A percentile compares a stretch with the other conserved stretches of the same genome.
Conservation (phyloP, 805 yeast species). For the Diddensiella santjacobensis region DNA sequence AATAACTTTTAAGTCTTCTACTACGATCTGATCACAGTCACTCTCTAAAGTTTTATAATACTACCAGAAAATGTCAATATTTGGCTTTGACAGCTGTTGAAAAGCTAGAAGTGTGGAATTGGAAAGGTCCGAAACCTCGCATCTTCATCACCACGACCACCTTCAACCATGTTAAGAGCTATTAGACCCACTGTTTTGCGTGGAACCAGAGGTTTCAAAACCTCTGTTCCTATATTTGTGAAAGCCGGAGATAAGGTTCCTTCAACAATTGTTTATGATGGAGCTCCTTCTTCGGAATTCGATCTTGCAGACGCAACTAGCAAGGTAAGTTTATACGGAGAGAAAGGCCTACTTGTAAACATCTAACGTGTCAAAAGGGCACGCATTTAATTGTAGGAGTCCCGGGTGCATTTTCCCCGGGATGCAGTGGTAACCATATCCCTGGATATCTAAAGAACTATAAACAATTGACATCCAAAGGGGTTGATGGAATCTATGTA, state of each 20-base stretch:
- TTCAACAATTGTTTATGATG: constrained; percentile 48
- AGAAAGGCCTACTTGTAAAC: background rate
- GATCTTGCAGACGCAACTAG: constrained; percentile 48
- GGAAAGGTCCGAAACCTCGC: too few species aligned
- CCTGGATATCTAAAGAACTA: constrained; percentile 64
- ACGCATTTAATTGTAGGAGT: constrained; percentile 56
- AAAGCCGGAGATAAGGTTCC: constrained; percentile 63
- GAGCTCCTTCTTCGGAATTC: constrained; percentile 61
- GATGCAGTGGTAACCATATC: constrained; percentile 66
- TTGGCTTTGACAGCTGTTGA: too few species aligned
- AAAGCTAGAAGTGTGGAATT: too few species aligned
- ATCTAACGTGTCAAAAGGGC: constrained; percentile 35
- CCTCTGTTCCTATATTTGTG: constrained; percentile 33
- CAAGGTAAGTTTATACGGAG: constrained; percentile 13
- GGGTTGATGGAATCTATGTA: constrained; percentile 58
- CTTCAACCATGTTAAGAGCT: constrained; percentile 5
- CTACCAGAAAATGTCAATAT: too few species aligned
- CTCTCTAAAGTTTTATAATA: too few species aligned
- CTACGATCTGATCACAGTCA: too few species aligned
- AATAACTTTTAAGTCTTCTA: too few species aligned
- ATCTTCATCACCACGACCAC: background rate
- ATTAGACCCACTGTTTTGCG: background rate
- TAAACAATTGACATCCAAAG: constrained; percentile 56
- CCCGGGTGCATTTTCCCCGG: constrained; percentile 80
- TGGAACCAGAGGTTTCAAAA: constrained; percentile 19